Evolutionary conservation across 441 rosid species (phyloP).

Genomic region (Croton setiger): DNA sequence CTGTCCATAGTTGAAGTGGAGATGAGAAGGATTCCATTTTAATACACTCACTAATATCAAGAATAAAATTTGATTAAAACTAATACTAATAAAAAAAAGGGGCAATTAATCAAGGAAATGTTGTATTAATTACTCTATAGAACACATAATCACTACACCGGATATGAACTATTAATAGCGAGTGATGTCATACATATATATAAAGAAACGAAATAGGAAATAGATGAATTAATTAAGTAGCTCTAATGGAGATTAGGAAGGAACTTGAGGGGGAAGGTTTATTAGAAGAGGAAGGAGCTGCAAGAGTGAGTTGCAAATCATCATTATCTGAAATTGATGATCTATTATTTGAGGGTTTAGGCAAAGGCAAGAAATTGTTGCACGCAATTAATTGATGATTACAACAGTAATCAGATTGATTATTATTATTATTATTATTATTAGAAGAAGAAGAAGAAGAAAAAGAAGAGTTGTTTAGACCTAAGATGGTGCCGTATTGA

Average conservation of each 20-base stretch:
- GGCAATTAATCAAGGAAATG: background rate
- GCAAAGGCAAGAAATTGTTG: constrained; percentile 10
- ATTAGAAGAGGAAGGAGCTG: constrained; percentile 25
- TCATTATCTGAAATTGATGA: background rate
- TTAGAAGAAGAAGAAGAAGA: too few species aligned
- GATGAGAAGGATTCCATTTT: constrained; percentile 11
- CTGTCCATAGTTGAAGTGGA: background rate
- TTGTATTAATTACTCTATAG: background rate
- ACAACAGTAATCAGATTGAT: constrained; percentile 16
- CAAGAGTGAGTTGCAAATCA: constrained; percentile 67
- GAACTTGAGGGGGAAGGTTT: constrained; percentile 28
- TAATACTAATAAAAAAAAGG: background rate
- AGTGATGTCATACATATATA: background rate
- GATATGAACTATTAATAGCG: background rate
- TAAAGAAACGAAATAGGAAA: background rate
- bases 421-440: background rate
- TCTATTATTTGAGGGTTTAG: constrained; percentile 20
- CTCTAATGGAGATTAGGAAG: constrained; percentile 38
- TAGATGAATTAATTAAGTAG: constrained; percentile 23
- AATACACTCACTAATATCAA: background rate
- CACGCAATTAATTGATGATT: constrained; percentile 19
- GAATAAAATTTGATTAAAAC: background rate
- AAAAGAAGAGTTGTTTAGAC: background rate
- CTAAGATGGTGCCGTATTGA: background rate
- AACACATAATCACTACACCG: background rate